Conservation (phyloP, 192 early-diverging fungal genomes). For the Lunasporangiospora selenospora region DNA sequence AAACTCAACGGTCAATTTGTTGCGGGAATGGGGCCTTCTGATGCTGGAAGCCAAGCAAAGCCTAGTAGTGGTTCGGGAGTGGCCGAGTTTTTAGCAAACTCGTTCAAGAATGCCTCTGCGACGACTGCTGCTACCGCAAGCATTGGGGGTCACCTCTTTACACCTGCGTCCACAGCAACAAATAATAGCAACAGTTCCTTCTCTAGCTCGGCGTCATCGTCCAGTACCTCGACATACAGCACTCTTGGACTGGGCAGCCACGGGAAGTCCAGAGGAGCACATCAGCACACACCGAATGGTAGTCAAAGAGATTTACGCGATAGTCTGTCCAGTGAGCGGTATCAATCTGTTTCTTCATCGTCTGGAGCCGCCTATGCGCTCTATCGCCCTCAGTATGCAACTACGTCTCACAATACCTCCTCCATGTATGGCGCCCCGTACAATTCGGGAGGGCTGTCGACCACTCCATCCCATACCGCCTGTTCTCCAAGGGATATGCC, state of each 20-base stretch:
- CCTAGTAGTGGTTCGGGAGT: slow-evolving; percentile 16
- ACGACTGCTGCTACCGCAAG: slow-evolving; percentile 14
- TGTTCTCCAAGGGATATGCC: slow-evolving; percentile 32
- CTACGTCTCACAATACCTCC: slow-evolving; percentile 14
- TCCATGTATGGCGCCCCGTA: slow-evolving; percentile 9
- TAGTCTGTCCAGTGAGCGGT: too few relatives aligned
- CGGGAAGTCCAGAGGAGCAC: too few relatives aligned
- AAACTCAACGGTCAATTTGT: slow-evolving; percentile 40
- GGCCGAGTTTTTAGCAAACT: slow-evolving; percentile 39
- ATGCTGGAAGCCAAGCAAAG: slow-evolving; percentile 8
- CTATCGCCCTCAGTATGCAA: slow-evolving; percentile 38
- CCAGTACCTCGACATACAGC: background rate
- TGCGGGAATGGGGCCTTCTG: slow-evolving; percentile 28
- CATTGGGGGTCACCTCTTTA: slow-evolving; percentile 25
- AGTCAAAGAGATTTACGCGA: too few relatives aligned
- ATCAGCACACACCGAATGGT: too few relatives aligned
- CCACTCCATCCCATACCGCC: slow-evolving; percentile 24
- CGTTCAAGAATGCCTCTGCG: slow-evolving; percentile 24
- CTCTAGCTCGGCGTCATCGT: background rate
- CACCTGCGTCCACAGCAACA: background rate
- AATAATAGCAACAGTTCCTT: background rate
- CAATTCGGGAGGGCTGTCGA: slow-evolving; percentile 15
- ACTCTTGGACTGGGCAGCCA: background rate
- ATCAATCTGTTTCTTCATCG: too few relatives aligned
- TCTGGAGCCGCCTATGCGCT: slow-evolving; percentile 30